Evolutionary conservation across 2,329 filamentous ascomycete genomes (phyloP).

Genomic region (Exophiala spinifera): DNA sequence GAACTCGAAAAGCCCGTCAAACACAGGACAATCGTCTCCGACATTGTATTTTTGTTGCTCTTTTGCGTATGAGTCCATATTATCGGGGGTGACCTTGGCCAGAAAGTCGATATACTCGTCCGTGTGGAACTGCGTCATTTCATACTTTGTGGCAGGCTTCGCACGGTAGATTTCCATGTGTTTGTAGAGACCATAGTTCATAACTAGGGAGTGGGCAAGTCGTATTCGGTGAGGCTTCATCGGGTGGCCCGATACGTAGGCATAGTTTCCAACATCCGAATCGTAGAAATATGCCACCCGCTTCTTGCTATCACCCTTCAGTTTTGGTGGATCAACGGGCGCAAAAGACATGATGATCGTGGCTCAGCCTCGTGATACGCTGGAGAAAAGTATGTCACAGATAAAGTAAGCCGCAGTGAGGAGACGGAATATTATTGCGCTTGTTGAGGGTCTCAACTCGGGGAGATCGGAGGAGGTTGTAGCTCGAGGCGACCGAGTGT

Average conservation of each 20-base stretch:
- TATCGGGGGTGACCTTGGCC: slow-evolving; percentile 91
- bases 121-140: slow-evolving; percentile 72
- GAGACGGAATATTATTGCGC: neutral
- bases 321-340: slow-evolving; percentile 52
- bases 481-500: neutral
- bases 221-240: slow-evolving; percentile 68
- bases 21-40: slow-evolving; percentile 63
- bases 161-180: slow-evolving; percentile 74
- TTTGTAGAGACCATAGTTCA: slow-evolving; percentile 72
- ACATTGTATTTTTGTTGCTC: slow-evolving; percentile 81
- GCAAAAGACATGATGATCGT: slow-evolving; percentile 50
- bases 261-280: slow-evolving; percentile 96
- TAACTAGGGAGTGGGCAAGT: slow-evolving; percentile 64
- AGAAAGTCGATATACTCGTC: slow-evolving; percentile 72
- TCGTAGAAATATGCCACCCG: slow-evolving; percentile 98
- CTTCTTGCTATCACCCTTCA: slow-evolving; percentile 59
- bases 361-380: neutral
- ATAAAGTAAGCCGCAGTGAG: neutral
- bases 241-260: slow-evolving; percentile 74
- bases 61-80: slow-evolving; percentile 89
- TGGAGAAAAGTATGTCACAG: neutral
- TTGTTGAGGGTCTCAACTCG: too few relatives aligned
- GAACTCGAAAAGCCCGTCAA: slow-evolving; percentile 68
- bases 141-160: slow-evolving; percentile 70
- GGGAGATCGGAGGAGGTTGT: too few relatives aligned